phyloP scores from a whole-genome alignment of 208 protist genomes.

The Trypanosoma conorhini region DNA sequence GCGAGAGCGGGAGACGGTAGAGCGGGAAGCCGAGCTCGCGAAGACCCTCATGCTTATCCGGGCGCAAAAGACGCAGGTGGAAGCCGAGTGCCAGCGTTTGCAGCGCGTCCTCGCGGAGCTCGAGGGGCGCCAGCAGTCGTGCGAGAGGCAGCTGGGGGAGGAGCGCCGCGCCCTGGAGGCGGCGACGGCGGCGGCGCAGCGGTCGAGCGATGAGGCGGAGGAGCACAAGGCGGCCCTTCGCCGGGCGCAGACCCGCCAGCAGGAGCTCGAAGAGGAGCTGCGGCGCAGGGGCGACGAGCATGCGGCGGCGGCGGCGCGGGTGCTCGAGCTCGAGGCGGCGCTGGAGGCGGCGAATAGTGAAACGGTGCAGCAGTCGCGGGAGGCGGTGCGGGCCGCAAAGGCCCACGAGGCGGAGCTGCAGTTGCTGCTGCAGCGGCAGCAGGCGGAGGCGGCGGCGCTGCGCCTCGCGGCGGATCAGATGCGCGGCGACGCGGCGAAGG shows the following conservation, averaged over 20 bases:
- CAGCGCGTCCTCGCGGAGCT: slow-evolving; percentile 16
- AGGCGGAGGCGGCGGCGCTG: slow-evolving; percentile 51
- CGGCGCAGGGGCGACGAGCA: slow-evolving; percentile 43
- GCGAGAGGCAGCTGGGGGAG: slow-evolving; percentile 45
- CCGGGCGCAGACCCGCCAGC: slow-evolving; percentile 41
- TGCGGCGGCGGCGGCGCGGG: slow-evolving; percentile 34
- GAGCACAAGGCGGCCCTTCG: slow-evolving; percentile 41
- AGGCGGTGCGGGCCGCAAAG: slow-evolving; percentile 36
- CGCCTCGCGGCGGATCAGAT: slow-evolving; percentile 45
- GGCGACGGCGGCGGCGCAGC: slow-evolving; percentile 35
- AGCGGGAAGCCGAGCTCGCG: slow-evolving; percentile 30
- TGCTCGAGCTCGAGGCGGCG: slow-evolving; percentile 47
- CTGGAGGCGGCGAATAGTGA: slow-evolving; percentile 41
- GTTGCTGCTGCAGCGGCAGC: slow-evolving; percentile 49
- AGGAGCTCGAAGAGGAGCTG: slow-evolving; percentile 40
- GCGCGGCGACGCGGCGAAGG: slow-evolving; percentile 44
- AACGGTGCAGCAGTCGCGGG: slow-evolving; percentile 41
- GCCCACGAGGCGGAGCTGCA: slow-evolving; percentile 46
- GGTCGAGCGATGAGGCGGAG: slow-evolving; percentile 43
- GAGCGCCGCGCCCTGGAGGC: slow-evolving; percentile 54
- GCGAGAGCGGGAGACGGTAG: slow-evolving; percentile 27
- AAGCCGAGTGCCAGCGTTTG: slow-evolving; percentile 29
- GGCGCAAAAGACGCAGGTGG: slow-evolving; percentile 27
- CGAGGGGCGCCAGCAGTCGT: slow-evolving; percentile 47
- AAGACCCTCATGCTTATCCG: slow-evolving; percentile 20